These are phyloP conservation scores for Aspergillus sclerotioniger DNA, from an alignment of 495 filamentous ascomycete genomes.

Conservation along the genomic window DNA sequence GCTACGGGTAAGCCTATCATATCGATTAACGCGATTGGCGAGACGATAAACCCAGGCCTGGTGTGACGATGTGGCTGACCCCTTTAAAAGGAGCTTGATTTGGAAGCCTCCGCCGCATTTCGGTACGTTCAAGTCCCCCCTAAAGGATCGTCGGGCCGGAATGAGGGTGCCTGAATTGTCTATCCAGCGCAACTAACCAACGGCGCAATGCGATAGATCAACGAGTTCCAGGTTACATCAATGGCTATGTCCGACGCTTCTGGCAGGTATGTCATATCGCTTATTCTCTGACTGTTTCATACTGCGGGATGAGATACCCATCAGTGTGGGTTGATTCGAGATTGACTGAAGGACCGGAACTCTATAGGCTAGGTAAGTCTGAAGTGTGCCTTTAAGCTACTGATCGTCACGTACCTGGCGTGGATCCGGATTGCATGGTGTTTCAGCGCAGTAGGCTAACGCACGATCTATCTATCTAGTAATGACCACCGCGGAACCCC, in stretches of 20 bases:
- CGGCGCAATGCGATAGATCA: slow-evolving; percentile 56
- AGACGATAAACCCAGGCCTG: not conserved
- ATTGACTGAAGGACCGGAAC: slow-evolving; percentile 6
- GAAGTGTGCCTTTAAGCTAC: not conserved
- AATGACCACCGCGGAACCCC: slow-evolving; percentile 95
- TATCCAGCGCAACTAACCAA: not conserved
- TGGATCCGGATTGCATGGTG: no score
- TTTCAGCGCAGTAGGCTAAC: not conserved
- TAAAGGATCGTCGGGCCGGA: not conserved
- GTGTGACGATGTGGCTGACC: not conserved
- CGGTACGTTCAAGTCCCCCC: slow-evolving; percentile 53
- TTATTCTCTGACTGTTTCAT: not conserved
- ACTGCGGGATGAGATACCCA: not conserved
- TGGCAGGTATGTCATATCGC: slow-evolving; percentile 68
- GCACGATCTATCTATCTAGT: slow-evolving; percentile 31
- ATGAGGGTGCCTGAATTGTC: not conserved
- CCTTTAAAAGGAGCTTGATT: slow-evolving; percentile 72
- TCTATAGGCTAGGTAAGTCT: slow-evolving; percentile 36
- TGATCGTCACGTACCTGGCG: no score
- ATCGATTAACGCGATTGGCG: not conserved
- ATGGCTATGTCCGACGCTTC: slow-evolving; percentile 91
- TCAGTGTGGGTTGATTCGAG: not conserved
- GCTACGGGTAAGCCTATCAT: slow-evolving; percentile 69
- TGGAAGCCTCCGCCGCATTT: slow-evolving; percentile 98
- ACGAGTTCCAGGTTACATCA: slow-evolving; percentile 85